Evolutionary conservation across 345 rosid genomes (phyloP).

Genomic region (Pugionium dolabratum): DNA sequence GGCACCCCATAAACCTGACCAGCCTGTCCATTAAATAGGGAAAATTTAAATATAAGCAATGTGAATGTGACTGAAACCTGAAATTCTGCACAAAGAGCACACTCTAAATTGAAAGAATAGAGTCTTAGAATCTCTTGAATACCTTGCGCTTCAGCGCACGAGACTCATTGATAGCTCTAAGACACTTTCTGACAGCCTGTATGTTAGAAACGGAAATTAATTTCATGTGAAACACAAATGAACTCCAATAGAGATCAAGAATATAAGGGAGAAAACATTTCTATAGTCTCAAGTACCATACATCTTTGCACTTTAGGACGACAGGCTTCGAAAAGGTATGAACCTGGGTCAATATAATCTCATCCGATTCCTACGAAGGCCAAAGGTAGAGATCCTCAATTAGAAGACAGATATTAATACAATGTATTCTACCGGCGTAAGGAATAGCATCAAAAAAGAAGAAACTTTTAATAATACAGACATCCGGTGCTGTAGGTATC

Average conservation of each 20-base stretch:
- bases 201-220: conserved; percentile 18
- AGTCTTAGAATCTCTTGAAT: conserved; percentile 31
- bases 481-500: conserved; percentile 5
- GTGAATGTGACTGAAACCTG: conserved; percentile 18
- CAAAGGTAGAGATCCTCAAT: conserved; percentile 34
- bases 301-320: conserved; percentile 89
- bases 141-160: conserved; percentile 98
- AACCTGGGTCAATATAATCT: conserved; percentile 65
- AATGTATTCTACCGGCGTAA: background rate
- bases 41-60: background rate
- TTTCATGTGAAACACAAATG: conserved; percentile 17
- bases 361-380: conserved; percentile 70
- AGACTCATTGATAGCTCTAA: conserved; percentile 94
- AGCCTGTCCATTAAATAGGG: conserved; percentile 58
- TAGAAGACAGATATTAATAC: conserved; percentile 18
- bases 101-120: conserved; percentile 16
- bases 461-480: background rate
- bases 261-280: conserved; percentile 1
- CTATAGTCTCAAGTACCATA: conserved; percentile 35
- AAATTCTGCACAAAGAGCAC: conserved; percentile 21
- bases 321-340: conserved; percentile 60
- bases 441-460: conserved; percentile 21
- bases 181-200: conserved; percentile 83
- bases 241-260: conserved; percentile 14
- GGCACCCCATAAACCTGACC: conserved; percentile 99